These are phyloP conservation scores for Bassia scoparia DNA, from an alignment of 148 eudicot genomes.

Conservation along the genomic window DNA sequence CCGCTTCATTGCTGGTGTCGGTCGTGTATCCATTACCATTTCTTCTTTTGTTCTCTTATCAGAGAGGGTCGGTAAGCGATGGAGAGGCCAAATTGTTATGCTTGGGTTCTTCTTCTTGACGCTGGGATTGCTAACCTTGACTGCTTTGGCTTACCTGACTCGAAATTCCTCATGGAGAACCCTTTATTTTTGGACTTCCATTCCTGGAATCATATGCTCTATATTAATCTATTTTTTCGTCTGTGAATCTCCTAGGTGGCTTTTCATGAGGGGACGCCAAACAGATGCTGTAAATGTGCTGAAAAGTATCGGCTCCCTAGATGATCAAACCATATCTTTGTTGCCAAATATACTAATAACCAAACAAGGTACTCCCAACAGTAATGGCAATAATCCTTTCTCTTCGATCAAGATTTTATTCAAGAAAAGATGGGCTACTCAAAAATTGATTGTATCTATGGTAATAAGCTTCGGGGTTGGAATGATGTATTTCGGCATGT, in stretches of 20 bases:
- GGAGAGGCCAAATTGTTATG: constrained; percentile 25
- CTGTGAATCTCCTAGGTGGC: constrained; percentile 33
- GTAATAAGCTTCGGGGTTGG: constrained; percentile 31
- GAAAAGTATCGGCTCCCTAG: constrained; percentile 11
- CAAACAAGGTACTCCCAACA: constrained; percentile 1
- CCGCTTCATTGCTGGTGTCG: constrained; percentile 26
- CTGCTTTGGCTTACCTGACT: constrained; percentile 19
- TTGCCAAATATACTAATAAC: constrained; percentile 1
- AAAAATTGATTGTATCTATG: constrained; percentile 19
- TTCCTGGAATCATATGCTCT: constrained; percentile 22
- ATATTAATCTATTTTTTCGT: constrained; percentile 14
- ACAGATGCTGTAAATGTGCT: constrained; percentile 17
- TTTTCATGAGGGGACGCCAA: constrained; percentile 19
- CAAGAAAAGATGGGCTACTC: constrained; percentile 28
- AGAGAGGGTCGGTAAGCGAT: constrained; percentile 24
- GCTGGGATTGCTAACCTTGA: constrained; percentile 17
- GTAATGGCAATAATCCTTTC: constrained; percentile 11
- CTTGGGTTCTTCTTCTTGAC: constrained; percentile 20
- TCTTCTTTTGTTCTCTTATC: constrained; percentile 25
- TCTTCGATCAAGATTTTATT: constrained; percentile 17
- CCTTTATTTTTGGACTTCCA: constrained; percentile 28
- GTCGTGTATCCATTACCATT: constrained; percentile 24
- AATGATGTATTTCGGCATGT: constrained; percentile 32
- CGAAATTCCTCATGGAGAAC: constrained; percentile 24
- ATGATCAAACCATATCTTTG: constrained; percentile 1